Base-by-base conservation (phyloP, 495 filamentous ascomycete genomes). In the Neurospora terricola region DNA sequence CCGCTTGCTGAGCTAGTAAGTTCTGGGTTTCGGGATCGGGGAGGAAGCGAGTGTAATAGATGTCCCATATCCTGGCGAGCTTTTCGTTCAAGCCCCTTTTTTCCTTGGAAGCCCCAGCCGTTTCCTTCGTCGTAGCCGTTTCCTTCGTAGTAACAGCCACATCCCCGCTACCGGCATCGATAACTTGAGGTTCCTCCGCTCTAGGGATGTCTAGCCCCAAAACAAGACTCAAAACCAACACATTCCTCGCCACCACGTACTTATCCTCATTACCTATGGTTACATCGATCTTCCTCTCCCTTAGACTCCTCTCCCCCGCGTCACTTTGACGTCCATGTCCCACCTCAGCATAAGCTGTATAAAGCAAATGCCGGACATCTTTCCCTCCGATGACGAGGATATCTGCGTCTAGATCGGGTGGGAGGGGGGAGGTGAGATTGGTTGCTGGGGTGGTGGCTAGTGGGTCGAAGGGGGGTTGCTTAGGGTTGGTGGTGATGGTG, bases 361-460 rank as follows among this genome's bases (percentile, higher is more conserved):
- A 89, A 4, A 89, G 76, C 40, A 88, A 77, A 73, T 84, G 83
- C 12, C 87, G 82, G 7, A 81, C 82, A 78, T 89, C 87, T 0
- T 85, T 86, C 73, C 87, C 87, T 11, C 84, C 86, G 9, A 90
- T 81, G 3, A 86, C 76, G 2, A 90, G 80, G n/a, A 90, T 74
- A 34, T 83, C 75, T 30, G 83, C 86, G 42, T 83, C 74, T 54
- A 83, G 69, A 39, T 84, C 86, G 11, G 81, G 82, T 1, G 87
- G 84, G 2, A 89, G 74, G 11, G 80, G 73, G 40, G 84, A 80
- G 1, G 85, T 86, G 42, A 90, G 78, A 73, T 76, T 83, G 7
- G 83, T 77, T 9, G 88, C 86, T 14, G 87, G 82, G 0, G 85
- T 87, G 75, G 87, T 87, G 36, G 86, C 86, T 48, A 86, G 48